Evolutionary conservation across 768 basidiomycete genomes (phyloP), one percentile per base, ranked within the genome.

Genomic region (Phaffia australis): DNA sequence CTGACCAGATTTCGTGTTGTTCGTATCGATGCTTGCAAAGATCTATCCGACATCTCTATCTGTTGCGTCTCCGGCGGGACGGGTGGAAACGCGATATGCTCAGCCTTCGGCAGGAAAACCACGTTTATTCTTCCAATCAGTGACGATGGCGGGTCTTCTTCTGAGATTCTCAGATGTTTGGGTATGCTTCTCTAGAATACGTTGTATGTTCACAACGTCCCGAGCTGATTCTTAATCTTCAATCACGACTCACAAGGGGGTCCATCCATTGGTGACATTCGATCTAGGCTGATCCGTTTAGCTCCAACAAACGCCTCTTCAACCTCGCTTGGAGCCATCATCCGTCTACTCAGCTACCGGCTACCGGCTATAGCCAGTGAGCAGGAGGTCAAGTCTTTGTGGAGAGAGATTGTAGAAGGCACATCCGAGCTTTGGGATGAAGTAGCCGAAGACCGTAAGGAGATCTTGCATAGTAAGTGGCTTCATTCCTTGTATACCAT

Each of bases 101-200:
- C 87, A 50, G 89, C 90, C 2, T 95, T 97, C 73, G 81, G 81
- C 2, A 76, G 50, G 72, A 80, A 68, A 85, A 87, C 27, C 86
- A 84, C 72, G 90, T 92, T 73, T 85, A 56, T 92, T 29, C 80
- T 97, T 46, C 93, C 93, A 6, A 89, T 97, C 42, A 93, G 90
- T 7, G 93, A 97, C 74, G 91, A 97, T 75, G 93, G 93, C 1
- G 93, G 93, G 54, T 91, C 89, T 3, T 94, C 91, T 2, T 88
- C 88, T 70, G 92, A 95, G 79, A 94, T 94, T 61, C 88, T 92
- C 60, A 84, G 92, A 58, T 89, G 92, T 27, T 80, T 97, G n/a
- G 78, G 78, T 61, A 47, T 27, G 72, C 60, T 21, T 58, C 29
- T n/a, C 46, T 32, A 21, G 47, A 30, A 29, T 30, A 16, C 19